Conservation (phyloP, 78 protist genomes). For the Dictyostelium intermedium region DNA sequence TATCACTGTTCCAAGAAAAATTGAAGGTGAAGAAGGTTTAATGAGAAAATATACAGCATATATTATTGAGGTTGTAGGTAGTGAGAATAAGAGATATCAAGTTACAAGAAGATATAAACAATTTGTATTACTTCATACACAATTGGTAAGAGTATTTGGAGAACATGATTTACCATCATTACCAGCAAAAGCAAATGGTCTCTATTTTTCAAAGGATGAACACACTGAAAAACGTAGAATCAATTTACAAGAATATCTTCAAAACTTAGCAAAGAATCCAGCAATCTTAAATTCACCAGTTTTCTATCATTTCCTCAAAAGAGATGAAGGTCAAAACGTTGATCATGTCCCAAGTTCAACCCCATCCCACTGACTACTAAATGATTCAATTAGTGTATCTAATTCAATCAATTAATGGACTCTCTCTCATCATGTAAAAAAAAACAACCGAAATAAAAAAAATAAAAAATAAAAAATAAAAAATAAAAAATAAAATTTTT, state of each 20-base stretch:
- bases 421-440: no score
- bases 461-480: background rate
- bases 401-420: background rate
- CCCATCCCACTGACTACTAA: background rate
- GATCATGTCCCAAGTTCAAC: slow-evolving; percentile 3
- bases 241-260: slow-evolving; percentile 50
- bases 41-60: slow-evolving; percentile 55
- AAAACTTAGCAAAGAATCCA: background rate
- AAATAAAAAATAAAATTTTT: background rate
- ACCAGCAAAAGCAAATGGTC: slow-evolving; percentile 60
- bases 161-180: slow-evolving; percentile 66
- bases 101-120: slow-evolving; percentile 68
- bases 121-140: slow-evolving; percentile 54
- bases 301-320: slow-evolving; percentile 42
- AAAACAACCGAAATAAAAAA: background rate
- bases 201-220: slow-evolving; percentile 62
- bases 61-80: slow-evolving; percentile 38
- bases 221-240: slow-evolving; percentile 62
- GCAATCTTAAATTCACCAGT: background rate
- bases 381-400: background rate
- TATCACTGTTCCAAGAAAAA: slow-evolving; percentile 44
- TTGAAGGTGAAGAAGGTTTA: slow-evolving; percentile 8
- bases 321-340: background rate
- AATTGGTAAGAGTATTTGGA: slow-evolving; percentile 26
- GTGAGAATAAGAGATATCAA: slow-evolving; percentile 15